phyloP scores from a whole-genome alignment of 2,329 filamentous ascomycete genomes.

The Diaporthe citri region DNA sequence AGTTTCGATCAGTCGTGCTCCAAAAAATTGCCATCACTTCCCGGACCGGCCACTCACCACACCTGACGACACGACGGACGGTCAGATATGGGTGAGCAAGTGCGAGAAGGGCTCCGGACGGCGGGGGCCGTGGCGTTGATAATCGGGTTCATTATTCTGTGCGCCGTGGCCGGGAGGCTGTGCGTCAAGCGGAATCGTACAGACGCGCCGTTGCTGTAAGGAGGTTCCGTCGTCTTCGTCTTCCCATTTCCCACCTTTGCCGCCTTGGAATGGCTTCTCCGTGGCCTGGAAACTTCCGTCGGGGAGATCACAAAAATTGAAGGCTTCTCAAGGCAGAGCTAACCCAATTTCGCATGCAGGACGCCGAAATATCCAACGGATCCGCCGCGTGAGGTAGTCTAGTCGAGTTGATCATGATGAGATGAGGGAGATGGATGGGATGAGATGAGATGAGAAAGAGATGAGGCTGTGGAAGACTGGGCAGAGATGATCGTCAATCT shows the following conservation, averaged over 20 bases:
- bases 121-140: background rate
- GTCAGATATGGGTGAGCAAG: background rate
- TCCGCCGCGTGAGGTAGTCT: background rate
- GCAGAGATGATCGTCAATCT: background rate
- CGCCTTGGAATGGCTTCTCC: background rate
- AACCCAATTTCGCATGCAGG: conserved; percentile 23
- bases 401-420: background rate
- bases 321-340: background rate
- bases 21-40: background rate
- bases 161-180: background rate
- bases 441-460: background rate
- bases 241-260: background rate
- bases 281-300: background rate
- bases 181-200: conserved; percentile 11
- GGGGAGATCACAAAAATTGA: background rate
- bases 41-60: background rate
- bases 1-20: background rate
- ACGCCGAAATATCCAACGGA: conserved; percentile 18
- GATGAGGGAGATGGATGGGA: background rate
- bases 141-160: conserved; percentile 6
- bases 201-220: conserved; percentile 15
- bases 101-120: background rate
- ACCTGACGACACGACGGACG: background rate
- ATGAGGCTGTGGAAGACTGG: background rate
- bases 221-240: background rate